These are phyloP conservation scores for Scenedesmus sp. DNA, from an alignment of 163 green algal genomes.

Conservation along the genomic window DNA sequence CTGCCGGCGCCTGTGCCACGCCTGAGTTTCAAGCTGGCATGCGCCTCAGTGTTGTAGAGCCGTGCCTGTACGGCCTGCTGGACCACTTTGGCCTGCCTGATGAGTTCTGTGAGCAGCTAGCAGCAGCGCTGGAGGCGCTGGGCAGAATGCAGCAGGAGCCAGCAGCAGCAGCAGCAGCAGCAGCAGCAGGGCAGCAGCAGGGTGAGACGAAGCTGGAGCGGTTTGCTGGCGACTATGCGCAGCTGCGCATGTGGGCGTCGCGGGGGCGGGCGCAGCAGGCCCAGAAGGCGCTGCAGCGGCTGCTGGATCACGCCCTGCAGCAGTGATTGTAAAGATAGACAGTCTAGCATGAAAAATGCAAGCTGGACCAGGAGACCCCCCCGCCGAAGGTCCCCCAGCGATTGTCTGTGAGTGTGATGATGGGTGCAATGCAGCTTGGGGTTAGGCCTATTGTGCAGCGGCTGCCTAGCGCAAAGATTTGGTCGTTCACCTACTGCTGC, in stretches of 20 bases:
- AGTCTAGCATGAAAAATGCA: background rate
- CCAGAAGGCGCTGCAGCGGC: background rate
- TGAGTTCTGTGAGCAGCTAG: background rate
- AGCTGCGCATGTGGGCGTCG: background rate
- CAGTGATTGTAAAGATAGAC: background rate
- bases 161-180: background rate
- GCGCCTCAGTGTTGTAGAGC: background rate
- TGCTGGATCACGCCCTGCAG: background rate
- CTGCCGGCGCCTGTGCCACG: background rate
- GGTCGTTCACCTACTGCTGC: no score
- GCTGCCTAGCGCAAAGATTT: no score
- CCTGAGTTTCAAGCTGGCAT: background rate
- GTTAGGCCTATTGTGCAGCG: no score
- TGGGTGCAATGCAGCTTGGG: no score
- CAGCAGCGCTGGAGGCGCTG: background rate
- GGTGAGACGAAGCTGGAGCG: background rate
- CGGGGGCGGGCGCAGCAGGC: background rate
- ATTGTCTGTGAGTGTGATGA: background rate
- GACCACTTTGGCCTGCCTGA: background rate
- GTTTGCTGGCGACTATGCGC: background rate
- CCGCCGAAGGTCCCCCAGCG: no score
- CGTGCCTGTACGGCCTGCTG: background rate
- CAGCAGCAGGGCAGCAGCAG: background rate
- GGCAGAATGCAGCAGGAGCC: background rate
- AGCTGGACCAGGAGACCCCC: background rate